Conservation (phyloP, 176 grass and related monocot species). For the Avena atlantica region DNA sequence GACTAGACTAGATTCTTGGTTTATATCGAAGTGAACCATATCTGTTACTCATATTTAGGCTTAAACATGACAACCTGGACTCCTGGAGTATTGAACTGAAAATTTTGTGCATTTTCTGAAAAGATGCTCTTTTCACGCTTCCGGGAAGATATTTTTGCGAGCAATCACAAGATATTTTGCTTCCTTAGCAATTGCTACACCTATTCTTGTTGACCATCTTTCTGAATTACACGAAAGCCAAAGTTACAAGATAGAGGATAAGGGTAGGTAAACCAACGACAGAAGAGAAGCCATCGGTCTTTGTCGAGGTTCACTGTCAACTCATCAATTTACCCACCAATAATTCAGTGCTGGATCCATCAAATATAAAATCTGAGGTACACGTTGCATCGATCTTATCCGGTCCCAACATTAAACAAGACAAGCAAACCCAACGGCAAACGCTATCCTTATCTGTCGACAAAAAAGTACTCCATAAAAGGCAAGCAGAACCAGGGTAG, state of each 20-base stretch:
- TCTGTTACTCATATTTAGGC: background rate
- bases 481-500: background rate
- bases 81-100: background rate
- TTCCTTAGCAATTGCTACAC: background rate
- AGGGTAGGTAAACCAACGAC: background rate
- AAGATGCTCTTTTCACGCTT: background rate
- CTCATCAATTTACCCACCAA: background rate
- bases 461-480: background rate
- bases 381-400: conserved; percentile 48
- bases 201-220: background rate
- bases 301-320: conserved; percentile 4
- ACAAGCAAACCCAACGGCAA: background rate
- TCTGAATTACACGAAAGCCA: conserved; percentile 20
- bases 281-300: background rate
- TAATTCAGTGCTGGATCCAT: background rate
- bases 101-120: background rate
- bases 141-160: background rate
- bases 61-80: background rate
- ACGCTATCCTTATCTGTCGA: background rate
- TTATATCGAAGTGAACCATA: background rate
- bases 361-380: background rate
- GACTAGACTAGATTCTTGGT: background rate
- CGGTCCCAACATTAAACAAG: background rate
- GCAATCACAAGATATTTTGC: background rate
- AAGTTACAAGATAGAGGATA: conserved; percentile 31